These are phyloP conservation scores for Pinus albicaulis DNA, from an alignment of 75 land plant genomes.

Conservation along the genomic window DNA sequence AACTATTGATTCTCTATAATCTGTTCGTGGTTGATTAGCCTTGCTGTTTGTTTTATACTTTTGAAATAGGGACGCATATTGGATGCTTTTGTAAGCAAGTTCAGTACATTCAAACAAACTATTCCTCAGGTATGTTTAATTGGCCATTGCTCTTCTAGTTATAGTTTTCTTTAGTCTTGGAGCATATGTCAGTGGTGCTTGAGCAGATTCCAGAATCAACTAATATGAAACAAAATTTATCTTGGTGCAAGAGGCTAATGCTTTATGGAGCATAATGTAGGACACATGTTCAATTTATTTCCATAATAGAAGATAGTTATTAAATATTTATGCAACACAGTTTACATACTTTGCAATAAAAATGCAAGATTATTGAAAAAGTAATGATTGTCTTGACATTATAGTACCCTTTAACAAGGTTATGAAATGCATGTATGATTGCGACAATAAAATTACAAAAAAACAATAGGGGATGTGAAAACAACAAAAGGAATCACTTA, in stretches of 20 bases:
- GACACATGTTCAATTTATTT: background rate
- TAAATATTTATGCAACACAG: background rate
- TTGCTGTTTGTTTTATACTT: constrained; percentile 1
- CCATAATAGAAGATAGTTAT: background rate
- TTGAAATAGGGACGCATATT: constrained; percentile 80
- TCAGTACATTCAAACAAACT: constrained; percentile 85
- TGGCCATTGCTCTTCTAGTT: background rate
- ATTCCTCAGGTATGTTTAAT: constrained; percentile 78
- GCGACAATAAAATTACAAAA: background rate
- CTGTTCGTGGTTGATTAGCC: background rate
- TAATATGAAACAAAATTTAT: too few relatives aligned
- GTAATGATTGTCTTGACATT: too few relatives aligned
- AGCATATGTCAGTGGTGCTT: too few relatives aligned
- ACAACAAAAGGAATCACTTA: background rate
- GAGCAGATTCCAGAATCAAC: too few relatives aligned
- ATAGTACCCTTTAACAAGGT: background rate
- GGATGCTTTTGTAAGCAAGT: constrained; percentile 99
- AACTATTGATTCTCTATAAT: constrained; percentile 1
- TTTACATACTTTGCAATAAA: too few relatives aligned
- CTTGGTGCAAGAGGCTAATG: background rate
- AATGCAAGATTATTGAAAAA: too few relatives aligned
- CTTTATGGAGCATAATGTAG: background rate
- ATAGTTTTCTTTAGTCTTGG: too few relatives aligned
- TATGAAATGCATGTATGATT: background rate
- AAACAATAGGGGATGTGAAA: background rate